Conservation (phyloP, 176 grass and related monocot genomes). For the Ananas comosus region DNA sequence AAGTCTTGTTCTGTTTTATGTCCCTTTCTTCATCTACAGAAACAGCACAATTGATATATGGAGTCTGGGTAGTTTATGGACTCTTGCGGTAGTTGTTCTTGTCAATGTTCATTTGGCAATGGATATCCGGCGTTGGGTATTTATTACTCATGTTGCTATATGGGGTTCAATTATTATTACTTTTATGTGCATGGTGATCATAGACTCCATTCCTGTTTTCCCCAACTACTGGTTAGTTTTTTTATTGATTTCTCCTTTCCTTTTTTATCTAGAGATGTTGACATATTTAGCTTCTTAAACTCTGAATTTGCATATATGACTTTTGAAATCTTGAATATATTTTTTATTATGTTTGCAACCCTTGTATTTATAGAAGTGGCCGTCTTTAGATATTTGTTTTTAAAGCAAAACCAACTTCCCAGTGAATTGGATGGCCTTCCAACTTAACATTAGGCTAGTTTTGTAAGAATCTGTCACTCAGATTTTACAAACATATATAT, state of each 20-base stretch:
- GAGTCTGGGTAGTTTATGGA: conserved; percentile 98
- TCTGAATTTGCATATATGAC: too few relatives aligned
- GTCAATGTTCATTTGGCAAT: conserved; percentile 99
- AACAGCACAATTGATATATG: conserved; percentile 96
- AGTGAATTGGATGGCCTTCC: too few relatives aligned
- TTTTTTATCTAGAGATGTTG: neutral
- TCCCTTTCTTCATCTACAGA: conserved; percentile 82
- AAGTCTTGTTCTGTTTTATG: conserved; percentile 98
- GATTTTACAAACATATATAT: too few relatives aligned
- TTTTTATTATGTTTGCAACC: too few relatives aligned
- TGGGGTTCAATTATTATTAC: conserved; percentile 96
- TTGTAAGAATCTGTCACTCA: too few relatives aligned
- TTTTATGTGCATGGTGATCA: conserved; percentile 95
- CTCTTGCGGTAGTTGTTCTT: conserved; percentile 83
- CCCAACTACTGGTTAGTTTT: conserved; percentile 86
- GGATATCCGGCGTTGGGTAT: conserved; percentile 86
- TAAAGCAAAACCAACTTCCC: neutral
- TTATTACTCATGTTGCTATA: conserved; percentile 84
- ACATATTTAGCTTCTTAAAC: neutral
- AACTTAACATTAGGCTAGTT: too few relatives aligned
- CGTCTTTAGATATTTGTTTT: neutral
- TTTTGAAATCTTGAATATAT: too few relatives aligned
- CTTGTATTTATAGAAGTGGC: too few relatives aligned
- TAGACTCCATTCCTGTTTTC: conserved; percentile 92
- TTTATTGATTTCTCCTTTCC: conserved; percentile 10